Base-by-base conservation (phyloP, 2,329 filamentous ascomycete genomes). In the Clonostachys chloroleuca region DNA sequence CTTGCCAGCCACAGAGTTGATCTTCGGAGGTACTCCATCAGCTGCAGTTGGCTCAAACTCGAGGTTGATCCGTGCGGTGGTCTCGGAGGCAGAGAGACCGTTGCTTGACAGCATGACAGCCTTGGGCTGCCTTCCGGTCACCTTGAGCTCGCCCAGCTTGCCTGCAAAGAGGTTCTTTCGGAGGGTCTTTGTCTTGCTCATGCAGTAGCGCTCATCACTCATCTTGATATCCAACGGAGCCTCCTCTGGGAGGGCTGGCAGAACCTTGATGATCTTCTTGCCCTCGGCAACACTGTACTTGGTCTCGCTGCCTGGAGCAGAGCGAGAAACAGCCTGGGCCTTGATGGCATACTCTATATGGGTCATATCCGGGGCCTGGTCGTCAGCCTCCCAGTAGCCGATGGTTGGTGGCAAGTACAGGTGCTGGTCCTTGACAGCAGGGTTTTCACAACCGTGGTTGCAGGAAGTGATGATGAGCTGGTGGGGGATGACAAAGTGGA, bases 401-500 rank as follows among this genome's bases (percentile, higher is more conserved):
- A 81, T 60, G 12, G 74, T 74, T 0, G 79, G 78, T 2, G 78
- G 79, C 18, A 80, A 66, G 12, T 71, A 68, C 37, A 78, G 61
- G 62, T 83, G 79, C 42, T 75, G 67, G 34, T 77, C 75, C 46
- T 69, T 68, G 33, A 82, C 66, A 42, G 64, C 64, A n/a, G 66
- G 63, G 39, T 67, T 67, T 39, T 66, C 62, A 46, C 72, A 68
- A 30, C 59, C 54, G 63, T 82, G 78, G 54, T 65, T 74, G 67
- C 79, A 83, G 16, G 78, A 77, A 49, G 70, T 72, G 44, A 81
- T 66, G 16, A 78, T 81, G 49, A 83, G 73, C 46, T 80, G 72
- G 52, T 69, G 67, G n/a, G 79, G 79, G 14, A 83, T 71, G 49
- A 82, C 73, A 52, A 83, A 83, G 63, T 78, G 63, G 65, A 83